These are phyloP conservation scores for Tuber calosporum DNA, from an alignment of 495 filamentous ascomycete genomes.

Conservation along the genomic window DNA sequence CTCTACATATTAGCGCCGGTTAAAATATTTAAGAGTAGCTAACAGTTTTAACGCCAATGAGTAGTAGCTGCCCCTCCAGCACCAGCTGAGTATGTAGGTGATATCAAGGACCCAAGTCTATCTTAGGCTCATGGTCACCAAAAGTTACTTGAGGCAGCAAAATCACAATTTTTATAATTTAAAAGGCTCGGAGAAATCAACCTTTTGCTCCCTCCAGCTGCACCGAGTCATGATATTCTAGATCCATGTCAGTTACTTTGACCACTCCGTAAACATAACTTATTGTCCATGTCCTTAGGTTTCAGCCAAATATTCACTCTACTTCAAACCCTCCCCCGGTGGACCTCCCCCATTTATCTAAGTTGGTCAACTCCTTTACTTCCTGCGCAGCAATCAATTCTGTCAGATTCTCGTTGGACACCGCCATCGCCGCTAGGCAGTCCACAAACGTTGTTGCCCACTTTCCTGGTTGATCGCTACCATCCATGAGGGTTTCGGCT, in stretches of 20 bases:
- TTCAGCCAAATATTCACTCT: not conserved
- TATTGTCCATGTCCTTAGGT: not conserved
- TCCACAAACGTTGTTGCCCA: conserved; percentile 32
- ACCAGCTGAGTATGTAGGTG: not conserved
- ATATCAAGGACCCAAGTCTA: not conserved
- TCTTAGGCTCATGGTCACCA: not conserved
- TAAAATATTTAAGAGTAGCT: not conserved
- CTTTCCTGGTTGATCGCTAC: conserved; percentile 18
- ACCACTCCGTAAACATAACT: not conserved
- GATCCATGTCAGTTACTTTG: not conserved
- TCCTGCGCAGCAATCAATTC: not conserved
- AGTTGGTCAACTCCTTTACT: not conserved
- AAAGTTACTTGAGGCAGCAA: not conserved
- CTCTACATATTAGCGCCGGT: not conserved
- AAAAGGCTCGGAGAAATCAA: not conserved
- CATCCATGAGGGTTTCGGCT: conserved; percentile 57
- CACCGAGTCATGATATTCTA: not conserved
- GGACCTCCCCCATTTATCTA: not conserved
- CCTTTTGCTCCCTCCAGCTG: not conserved
- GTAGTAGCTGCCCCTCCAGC: not conserved
- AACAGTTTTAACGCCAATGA: not conserved
- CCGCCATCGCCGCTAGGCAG: conserved; percentile 10
- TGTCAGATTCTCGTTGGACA: not conserved
- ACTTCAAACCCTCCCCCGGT: not conserved
- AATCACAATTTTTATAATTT: not conserved